A percentile compares a stretch with the other conserved stretches of the same genome.
Evolutionary conservation across 805 yeast species (phyloP).

Genomic region (Brettanomyces naardenensis): DNA sequence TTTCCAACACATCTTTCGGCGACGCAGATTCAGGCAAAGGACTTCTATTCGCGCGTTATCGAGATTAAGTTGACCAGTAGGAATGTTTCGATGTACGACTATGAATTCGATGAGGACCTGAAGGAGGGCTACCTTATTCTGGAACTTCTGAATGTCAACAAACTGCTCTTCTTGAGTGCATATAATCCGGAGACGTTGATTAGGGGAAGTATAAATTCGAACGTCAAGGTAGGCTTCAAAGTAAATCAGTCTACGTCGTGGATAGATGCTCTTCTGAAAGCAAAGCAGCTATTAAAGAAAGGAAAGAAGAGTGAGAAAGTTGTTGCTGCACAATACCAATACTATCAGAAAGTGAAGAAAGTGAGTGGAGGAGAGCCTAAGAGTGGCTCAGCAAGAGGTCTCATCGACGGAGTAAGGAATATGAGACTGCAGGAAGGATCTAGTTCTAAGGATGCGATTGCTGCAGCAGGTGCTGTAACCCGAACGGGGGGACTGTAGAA

Average conservation of each 20-base stretch:
- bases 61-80: slow-evolving; percentile 40
- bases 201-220: slow-evolving; percentile 26
- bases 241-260: slow-evolving; percentile 48
- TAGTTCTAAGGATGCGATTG: slow-evolving; percentile 4
- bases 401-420: neutral
- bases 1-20: slow-evolving; percentile 25
- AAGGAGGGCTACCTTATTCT: slow-evolving; percentile 56
- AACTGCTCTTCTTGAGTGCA: slow-evolving; percentile 46
- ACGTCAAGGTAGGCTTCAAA: slow-evolving; percentile 26
- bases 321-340: no score
- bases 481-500: no score
- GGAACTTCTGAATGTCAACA: slow-evolving; percentile 50
- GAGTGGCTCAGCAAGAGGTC: neutral
- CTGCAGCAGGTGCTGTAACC: slow-evolving; percentile 7
- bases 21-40: slow-evolving; percentile 35
- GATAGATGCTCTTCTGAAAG: slow-evolving; percentile 63
- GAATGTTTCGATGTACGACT: slow-evolving; percentile 69
- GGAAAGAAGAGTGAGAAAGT: slow-evolving; percentile 2
- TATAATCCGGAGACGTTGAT: slow-evolving; percentile 29
- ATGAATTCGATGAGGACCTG: slow-evolving; percentile 58
- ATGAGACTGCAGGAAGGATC: neutral
- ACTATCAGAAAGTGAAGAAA: no score
- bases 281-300: slow-evolving; percentile 45
- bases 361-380: no score
- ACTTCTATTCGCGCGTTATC: slow-evolving; percentile 24